Conservation (phyloP, 495 filamentous ascomycete genomes). For the Xylaria longipes region DNA sequence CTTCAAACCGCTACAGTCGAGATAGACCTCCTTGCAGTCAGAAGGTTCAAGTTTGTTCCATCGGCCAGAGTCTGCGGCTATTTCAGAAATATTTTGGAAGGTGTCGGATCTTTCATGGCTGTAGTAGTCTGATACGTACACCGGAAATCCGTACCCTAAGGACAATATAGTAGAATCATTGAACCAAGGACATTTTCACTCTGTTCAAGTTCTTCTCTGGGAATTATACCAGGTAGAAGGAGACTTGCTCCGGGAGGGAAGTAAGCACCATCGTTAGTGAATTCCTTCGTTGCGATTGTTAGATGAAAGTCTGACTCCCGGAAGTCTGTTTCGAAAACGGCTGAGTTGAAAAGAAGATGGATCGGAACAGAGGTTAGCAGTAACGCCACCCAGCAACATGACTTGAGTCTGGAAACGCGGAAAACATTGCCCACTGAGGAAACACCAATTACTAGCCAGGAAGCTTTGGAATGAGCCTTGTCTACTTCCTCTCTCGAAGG, state of each 20-base stretch:
- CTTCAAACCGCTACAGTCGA: not conserved
- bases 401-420: not conserved
- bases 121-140: not conserved
- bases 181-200: too few species aligned
- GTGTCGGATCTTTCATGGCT: not conserved
- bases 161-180: not conserved
- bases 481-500: slow-evolving; percentile 50
- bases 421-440: slow-evolving; percentile 40
- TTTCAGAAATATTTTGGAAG: not conserved
- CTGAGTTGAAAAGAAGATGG: slow-evolving; percentile 3
- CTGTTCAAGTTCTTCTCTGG: not conserved
- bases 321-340: not conserved
- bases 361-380: not conserved
- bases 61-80: not conserved
- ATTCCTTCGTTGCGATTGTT: not conserved
- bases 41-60: not conserved
- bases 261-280: slow-evolving; percentile 37
- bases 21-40: not conserved
- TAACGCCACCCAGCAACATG: not conserved
- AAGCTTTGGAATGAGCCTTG: slow-evolving; percentile 39
- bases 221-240: not conserved
- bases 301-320: not conserved
- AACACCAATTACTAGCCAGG: slow-evolving; percentile 52
- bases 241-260: slow-evolving; percentile 31
- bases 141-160: not conserved